A percentile compares a stretch with the other conserved stretches of the same genome.
These are phyloP conservation scores for Achaetomiella virescens DNA, from an alignment of 495 filamentous ascomycete genomes.

Conservation along the genomic window DNA sequence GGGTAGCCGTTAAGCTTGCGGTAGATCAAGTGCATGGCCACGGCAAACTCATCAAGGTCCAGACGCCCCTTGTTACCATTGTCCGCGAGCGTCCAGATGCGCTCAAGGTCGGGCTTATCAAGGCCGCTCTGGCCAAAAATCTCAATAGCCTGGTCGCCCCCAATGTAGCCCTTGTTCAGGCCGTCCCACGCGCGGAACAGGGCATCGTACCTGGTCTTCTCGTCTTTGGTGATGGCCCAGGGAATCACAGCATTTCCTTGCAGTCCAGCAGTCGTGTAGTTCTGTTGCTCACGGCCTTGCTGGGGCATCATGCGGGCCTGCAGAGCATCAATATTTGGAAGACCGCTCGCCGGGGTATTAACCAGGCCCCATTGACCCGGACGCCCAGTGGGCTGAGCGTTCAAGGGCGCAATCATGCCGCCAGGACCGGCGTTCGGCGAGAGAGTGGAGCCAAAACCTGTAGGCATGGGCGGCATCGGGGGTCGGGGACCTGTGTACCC, in stretches of 20 bases:
- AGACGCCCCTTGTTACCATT: slow-evolving; percentile 87
- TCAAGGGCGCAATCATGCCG: slow-evolving; percentile 55
- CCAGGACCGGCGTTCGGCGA: slow-evolving; percentile 54
- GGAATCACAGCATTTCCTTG: slow-evolving; percentile 92
- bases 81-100: slow-evolving; percentile 93
- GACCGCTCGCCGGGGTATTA: slow-evolving; percentile 80
- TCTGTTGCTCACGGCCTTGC: slow-evolving; percentile 79
- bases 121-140: slow-evolving; percentile 96
- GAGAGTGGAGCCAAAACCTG: slow-evolving; percentile 62
- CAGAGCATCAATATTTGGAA: slow-evolving; percentile 90
- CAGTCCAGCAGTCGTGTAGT: slow-evolving; percentile 77
- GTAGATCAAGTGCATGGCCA: slow-evolving; percentile 99
- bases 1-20: slow-evolving; percentile 94
- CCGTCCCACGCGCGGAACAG: slow-evolving; percentile 98
- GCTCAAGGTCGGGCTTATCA: slow-evolving; percentile 81
- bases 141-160: slow-evolving; percentile 90
- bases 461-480: slow-evolving; percentile 93
- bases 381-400: slow-evolving; percentile 90
- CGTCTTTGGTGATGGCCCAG: slow-evolving; percentile 98
- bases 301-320: slow-evolving; percentile 99
- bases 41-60: slow-evolving; percentile 96
- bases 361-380: slow-evolving; percentile 98
- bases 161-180: slow-evolving; percentile 85
- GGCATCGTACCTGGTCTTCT: slow-evolving; percentile 95
- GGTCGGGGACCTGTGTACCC: slow-evolving; percentile 72